Evolutionary conservation across 2,329 filamentous ascomycete genomes (phyloP), one percentile per base, ranked within the genome.

Genomic region (Talaromyces funiculosus): DNA sequence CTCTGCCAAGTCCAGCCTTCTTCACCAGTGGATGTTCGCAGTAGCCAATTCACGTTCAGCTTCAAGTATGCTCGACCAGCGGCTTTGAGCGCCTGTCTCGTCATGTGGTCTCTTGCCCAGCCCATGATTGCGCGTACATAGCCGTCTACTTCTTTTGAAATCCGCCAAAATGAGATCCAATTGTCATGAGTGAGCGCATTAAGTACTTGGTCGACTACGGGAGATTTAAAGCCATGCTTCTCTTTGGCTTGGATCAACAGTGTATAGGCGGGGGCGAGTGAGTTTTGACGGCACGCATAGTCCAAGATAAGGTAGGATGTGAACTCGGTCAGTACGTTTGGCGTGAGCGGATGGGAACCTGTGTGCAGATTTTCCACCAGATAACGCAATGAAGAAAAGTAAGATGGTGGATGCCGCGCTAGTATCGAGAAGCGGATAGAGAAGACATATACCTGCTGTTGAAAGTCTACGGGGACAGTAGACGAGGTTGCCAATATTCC

Each of bases 401-500:
- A 99, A 1, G 92, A 92, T 67, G 96, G 90, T 67, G 88, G 89
- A 67, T 95, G 88, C 64, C 87, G 86, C 61, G 89, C 86, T 35
- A 96, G 83, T 64, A 99, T 87, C 24, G 90, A 87, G 26, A 92
- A 82, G 59, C 92, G 88, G 67, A 96, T 90, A 68, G 90, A 91
- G 80, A 97, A 97, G 64, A 96, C 86, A 75, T 97, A 96, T 16
- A 87, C 90, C 67, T 92, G 87, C n/a, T 89, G 86, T 1, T 93
- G 87, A 74, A 99, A 99, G 57, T 84, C 80, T 70, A 96, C 90
- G 37, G 82, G 79, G 20, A 92, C 86, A 57, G 86, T 85, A 8
- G 89, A 87, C 12, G 90, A 70, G n/a, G 75, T 76, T 60, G 76
- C 90, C 2, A 96, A 85, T 53, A 97, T 87, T 24, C 88, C 92